phyloP scores from a whole-genome alignment of 2,329 filamentous ascomycete species.

The Stachybotrys echinatus region DNA sequence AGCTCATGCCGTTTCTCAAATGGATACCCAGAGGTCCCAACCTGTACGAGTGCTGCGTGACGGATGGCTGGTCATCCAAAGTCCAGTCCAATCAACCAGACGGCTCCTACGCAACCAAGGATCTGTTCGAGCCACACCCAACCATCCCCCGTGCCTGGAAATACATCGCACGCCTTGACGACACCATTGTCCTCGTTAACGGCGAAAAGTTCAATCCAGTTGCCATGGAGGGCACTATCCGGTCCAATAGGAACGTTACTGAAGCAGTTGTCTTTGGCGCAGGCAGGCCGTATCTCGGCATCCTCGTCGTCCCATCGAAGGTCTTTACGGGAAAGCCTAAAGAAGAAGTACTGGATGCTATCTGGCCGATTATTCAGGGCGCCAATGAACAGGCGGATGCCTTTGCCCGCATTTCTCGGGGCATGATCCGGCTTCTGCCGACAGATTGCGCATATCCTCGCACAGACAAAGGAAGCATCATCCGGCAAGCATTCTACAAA shows the following conservation, averaged over 20 bases:
- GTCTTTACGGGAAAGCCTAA: too few relatives aligned
- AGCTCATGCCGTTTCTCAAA: conserved; percentile 4
- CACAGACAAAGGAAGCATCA: conserved; percentile 49
- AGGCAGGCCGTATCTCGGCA: conserved; percentile 22
- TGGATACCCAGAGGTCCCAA: conserved; percentile 7
- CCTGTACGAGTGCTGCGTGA: conserved; percentile 51
- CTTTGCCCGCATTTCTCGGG: conserved; percentile 34
- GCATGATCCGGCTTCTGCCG: conserved; percentile 45
- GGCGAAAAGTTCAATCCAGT: conserved; percentile 65
- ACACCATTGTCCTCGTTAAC: conserved; percentile 55
- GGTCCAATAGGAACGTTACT: conserved; percentile 33
- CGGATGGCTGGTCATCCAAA: conserved; percentile 49
- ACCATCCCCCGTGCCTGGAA: conserved; percentile 50
- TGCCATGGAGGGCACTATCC: conserved; percentile 50
- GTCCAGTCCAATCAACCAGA: conserved; percentile 52
- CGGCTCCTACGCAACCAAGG: conserved; percentile 56
- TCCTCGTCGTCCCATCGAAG: conserved; percentile 5
- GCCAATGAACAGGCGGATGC: conserved; percentile 23
- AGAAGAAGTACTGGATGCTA: conserved; percentile 19
- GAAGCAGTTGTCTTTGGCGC: conserved; percentile 60
- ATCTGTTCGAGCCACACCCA: conserved; percentile 54
- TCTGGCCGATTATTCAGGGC: conserved; percentile 27
- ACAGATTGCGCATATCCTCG: conserved; percentile 33
- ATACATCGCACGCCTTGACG: conserved; percentile 56
- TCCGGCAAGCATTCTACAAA: conserved; percentile 41